Base-by-base conservation (phyloP, 257 asterid species). In the Solanum sejunctum region DNA sequence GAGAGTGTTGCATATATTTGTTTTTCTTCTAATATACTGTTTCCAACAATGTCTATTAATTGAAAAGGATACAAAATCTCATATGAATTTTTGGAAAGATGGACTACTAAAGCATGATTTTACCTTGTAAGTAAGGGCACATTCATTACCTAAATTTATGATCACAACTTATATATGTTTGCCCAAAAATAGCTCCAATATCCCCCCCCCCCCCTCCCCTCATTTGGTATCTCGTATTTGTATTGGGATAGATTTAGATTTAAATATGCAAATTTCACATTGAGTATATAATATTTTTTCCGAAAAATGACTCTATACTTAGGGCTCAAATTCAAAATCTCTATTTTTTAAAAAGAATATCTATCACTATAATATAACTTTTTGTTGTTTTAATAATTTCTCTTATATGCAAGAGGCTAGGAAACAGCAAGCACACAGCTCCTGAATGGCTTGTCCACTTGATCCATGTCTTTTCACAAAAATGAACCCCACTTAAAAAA, bases 111-210 rank as follows among this genome's bases (percentile, higher is more conserved):
- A 84, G 66, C 23, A 15, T 81, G 54, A 70, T 85, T 86, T 86
- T 80, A 52, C 72, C 32, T 85, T 81, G 67, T 84, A 63, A 56
- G 87, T 86, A 88, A 57, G 90, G 87, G 86, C 84, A 55, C 88
- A 84, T 72, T 71, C 56, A 81, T 87, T 86, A 72, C 90, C 80
- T 45, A 21, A 72, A 84, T 67, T 81, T 55, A 86, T 79, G 78
- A 78, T 82, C 58, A 45, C 84, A 32, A 60, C 84, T 84, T 87
- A 75, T 66, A 17, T 71, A 83, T 90, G 92, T 86, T 87, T 85
- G 75, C 52, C 86, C 85, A 43, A 82, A 86, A 83, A 69, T 75
- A 83, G 84, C 43, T 70, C 39, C 72, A 66, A 60, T 60, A 28
- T 61, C 7, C 4, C 23, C 2, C n/a, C 12, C 12, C 26, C 1